A percentile compares a stretch with the other conserved stretches of the same genome.
Conservation (phyloP, 345 rosid species). For the Murraya paniculata region DNA sequence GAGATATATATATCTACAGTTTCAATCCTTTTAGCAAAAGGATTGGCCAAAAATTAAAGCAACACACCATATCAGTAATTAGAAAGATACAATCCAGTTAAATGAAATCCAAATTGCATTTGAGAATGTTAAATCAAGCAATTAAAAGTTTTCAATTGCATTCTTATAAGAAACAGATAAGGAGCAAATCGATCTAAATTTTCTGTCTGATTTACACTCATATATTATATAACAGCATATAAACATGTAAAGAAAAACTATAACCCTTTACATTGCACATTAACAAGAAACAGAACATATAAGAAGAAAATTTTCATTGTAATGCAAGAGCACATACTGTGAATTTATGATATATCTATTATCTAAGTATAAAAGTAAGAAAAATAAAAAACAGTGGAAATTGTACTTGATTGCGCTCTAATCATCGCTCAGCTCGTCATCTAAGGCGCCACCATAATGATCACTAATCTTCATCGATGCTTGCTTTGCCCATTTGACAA, state of each 20-base stretch:
- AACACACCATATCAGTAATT: background rate
- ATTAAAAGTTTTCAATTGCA: background rate
- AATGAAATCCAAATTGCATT: too few relatives aligned
- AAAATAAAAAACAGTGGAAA: background rate
- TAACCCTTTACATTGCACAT: background rate
- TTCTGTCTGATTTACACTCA: background rate
- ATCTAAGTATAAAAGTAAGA: background rate
- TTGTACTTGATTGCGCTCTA: conserved; percentile 11
- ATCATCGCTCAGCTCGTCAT: conserved; percentile 39
- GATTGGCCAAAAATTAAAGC: too few relatives aligned
- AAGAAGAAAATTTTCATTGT: too few relatives aligned
- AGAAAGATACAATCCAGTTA: too few relatives aligned
- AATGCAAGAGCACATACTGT: background rate
- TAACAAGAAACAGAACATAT: background rate
- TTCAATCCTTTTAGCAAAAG: background rate
- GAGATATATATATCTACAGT: background rate
- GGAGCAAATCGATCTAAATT: background rate
- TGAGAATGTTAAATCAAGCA: background rate
- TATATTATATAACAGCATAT: background rate
- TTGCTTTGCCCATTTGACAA: conserved; percentile 63
- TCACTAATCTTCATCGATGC: conserved; percentile 45
- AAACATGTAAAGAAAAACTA: background rate
- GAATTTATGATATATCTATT: background rate
- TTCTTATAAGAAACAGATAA: background rate
- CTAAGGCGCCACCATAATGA: conserved; percentile 14